Conservation (phyloP, 441 rosid genomes). For the Manihot esculenta region DNA sequence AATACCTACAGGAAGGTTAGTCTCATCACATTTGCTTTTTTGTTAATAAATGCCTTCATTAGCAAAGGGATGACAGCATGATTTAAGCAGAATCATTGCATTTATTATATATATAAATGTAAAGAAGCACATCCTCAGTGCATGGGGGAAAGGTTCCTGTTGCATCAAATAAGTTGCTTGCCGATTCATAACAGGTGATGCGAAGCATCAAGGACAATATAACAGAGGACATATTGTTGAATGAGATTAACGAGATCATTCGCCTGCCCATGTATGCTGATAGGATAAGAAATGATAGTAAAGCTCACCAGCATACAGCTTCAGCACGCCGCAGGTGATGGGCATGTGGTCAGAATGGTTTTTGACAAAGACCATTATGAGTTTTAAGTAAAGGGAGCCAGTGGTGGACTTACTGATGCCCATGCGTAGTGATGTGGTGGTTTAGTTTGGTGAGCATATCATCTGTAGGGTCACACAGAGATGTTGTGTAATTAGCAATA, state of each 20-base stretch:
- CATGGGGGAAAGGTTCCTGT: no score
- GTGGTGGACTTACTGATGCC: no score
- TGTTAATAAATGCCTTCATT: no score
- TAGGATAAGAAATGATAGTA: slow-evolving; percentile 81
- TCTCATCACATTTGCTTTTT: background rate
- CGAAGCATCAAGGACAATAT: slow-evolving; percentile 94
- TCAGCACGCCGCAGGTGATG: slow-evolving; percentile 55
- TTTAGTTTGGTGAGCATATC: slow-evolving; percentile 17
- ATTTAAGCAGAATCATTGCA: no score
- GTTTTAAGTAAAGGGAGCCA: no score
- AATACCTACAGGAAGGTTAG: slow-evolving; percentile 88
- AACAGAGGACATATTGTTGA: slow-evolving; percentile 83
- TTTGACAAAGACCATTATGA: background rate
- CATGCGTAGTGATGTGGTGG: slow-evolving; percentile 6
- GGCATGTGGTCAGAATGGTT: no score
- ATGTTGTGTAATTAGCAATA: slow-evolving; percentile 35
- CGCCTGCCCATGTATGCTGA: slow-evolving; percentile 99
- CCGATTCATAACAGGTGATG: slow-evolving; percentile 68
- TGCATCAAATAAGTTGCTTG: slow-evolving; percentile 13
- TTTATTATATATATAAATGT: background rate
- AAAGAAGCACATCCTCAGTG: no score
- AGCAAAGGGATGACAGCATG: no score
- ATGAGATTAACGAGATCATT: slow-evolving; percentile 82
- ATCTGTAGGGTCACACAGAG: slow-evolving; percentile 18
- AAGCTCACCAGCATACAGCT: slow-evolving; percentile 48